A percentile compares a stretch with the other conserved stretches of the same genome.
These are phyloP conservation scores for Volvariella surrecta DNA, from an alignment of 1,284 basidiomycete species.

Conservation along the genomic window DNA sequence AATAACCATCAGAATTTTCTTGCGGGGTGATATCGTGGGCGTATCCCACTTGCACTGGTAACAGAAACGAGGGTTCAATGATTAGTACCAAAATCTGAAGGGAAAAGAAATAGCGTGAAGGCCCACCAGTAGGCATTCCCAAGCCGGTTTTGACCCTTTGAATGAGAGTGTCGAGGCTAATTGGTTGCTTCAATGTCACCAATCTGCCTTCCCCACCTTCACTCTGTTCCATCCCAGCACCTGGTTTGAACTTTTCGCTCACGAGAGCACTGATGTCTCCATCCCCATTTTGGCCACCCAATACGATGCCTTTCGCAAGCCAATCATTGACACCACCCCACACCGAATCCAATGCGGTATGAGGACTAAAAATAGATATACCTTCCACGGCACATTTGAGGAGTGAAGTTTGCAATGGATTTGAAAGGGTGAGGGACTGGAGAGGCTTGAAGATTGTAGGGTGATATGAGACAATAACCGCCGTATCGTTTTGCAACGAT, in stretches of 20 bases:
- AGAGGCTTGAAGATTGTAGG: constrained; percentile 81
- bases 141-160: constrained; percentile 64
- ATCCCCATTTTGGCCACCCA: constrained; percentile 15
- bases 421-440: constrained; percentile 69
- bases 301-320: constrained; percentile 36
- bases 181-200: constrained; percentile 48
- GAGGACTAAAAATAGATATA: constrained; percentile 83
- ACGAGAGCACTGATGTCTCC: constrained; percentile 27
- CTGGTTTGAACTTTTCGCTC: constrained; percentile 25
- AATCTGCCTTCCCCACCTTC: constrained; percentile 64
- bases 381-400: constrained; percentile 75
- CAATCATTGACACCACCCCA: constrained; percentile 84
- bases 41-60: constrained; percentile 71
- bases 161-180: constrained; percentile 52
- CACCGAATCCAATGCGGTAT: constrained; percentile 79
- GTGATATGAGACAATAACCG: constrained; percentile 81
- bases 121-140: constrained; percentile 54
- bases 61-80: constrained; percentile 11
- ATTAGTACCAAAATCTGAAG: constrained; percentile 7
- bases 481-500: constrained; percentile 54
- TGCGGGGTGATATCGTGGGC: constrained; percentile 19
- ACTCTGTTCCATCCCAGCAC: constrained; percentile 17
- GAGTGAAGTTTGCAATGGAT: constrained; percentile 75
- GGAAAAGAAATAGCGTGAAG: constrained; percentile 7
- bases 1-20: constrained; percentile 18